Evolutionary conservation across 1,139 yeast genomes (phyloP), one percentile per base, ranked within the genome.

Genomic region (Scheffersomyces quercinus): DNA sequence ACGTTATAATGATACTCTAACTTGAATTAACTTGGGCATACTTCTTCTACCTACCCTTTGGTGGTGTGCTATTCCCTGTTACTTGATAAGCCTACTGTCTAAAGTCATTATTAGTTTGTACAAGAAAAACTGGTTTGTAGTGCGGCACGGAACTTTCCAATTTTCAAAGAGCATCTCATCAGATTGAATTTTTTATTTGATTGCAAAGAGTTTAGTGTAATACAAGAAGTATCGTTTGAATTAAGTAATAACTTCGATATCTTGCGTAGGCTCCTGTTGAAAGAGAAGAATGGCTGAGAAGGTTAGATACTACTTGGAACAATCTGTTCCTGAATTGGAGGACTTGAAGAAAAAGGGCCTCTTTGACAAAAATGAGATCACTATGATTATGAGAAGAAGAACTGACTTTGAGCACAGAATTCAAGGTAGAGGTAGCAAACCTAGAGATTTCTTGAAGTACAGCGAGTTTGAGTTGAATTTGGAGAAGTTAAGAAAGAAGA

Each of bases 361-460:
- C 13, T 95, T 93, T 63, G 83, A 79, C 33, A 82, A 85, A 57
- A 79, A 80, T 56, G 99, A 95, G 64, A 82, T 90, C 53, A 83
- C 85, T 40, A 78, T 81, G 73, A 86, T 95, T 48, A 89, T 93
- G 91, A 83, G 93, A 68, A 82, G 90, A 61, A 80, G 99, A 68
- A 91, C 98, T 0, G 97, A 91, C 65, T 93, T 90, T 56, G 99
- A 95, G 66, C 97, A 93, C 64, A 72, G 97, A 49, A 80, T 95
- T 44, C 81, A 82, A 41, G 90, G 96, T 36, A 77, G 98, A 64
- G 95, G 95, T 2, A 81, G 93, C 15, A 83, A 79, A 52, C 81
- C 90, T 4, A 72, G 81, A 46, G 99, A 93, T 62, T 95, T 83
- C 60, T 60, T 89, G 47, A 78, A 79, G 53, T 95, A 93, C 62